phyloP scores from a whole-genome alignment of 306 rosid species.

The Amphicarpaea edgeworthii region DNA sequence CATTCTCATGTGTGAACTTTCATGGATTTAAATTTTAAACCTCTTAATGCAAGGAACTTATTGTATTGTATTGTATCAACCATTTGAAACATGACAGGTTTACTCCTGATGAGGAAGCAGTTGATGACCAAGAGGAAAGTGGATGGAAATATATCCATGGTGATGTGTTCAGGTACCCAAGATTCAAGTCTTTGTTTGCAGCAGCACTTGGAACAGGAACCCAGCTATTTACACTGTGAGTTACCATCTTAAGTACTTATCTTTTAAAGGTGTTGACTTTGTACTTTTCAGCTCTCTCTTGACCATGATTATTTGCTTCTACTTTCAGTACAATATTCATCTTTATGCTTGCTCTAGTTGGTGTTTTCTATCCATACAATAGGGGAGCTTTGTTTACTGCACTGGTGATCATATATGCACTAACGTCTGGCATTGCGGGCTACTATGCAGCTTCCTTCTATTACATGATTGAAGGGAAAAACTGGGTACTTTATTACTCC shows the following conservation, averaged over 20 bases:
- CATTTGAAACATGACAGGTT: constrained; percentile 44
- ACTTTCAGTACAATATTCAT: constrained; percentile 58
- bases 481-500: constrained; percentile 47
- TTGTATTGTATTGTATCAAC: background rate
- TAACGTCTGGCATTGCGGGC: constrained; percentile 60
- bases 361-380: constrained; percentile 64
- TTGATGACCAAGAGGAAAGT: constrained; percentile 55
- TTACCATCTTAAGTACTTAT: constrained; percentile 29
- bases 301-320: constrained; percentile 28
- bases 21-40: constrained; percentile 26
- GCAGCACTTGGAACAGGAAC: constrained; percentile 59
- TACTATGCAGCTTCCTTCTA: constrained; percentile 63
- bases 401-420: constrained; percentile 54
- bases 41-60: background rate
- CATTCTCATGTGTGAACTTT: background rate
- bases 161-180: constrained; percentile 60
- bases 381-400: constrained; percentile 66
- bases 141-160: constrained; percentile 63
- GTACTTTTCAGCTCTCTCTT: constrained; percentile 29
- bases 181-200: constrained; percentile 56
- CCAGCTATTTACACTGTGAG: constrained; percentile 62
- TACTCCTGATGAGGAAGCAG: constrained; percentile 55
- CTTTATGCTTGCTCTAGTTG: constrained; percentile 62
- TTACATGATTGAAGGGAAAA: constrained; percentile 60
- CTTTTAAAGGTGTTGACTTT: background rate